Base-by-base conservation (phyloP, 192 early-diverging fungal genomes). In the Gonapodya prolifera region DNA sequence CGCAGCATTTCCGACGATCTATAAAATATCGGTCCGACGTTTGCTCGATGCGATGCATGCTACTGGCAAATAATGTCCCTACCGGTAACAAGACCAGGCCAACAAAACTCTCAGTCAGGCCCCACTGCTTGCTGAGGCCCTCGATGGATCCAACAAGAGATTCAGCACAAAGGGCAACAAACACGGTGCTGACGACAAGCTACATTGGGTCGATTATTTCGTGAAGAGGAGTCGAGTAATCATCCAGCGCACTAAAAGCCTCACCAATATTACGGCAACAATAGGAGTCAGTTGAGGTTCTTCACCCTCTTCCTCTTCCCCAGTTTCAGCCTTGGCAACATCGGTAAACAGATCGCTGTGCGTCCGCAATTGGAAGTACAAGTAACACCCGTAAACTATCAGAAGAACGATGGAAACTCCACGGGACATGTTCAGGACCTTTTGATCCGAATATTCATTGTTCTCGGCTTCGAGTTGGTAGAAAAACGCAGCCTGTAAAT, bases 11-110 rank as follows among this genome's bases (percentile, higher is more conserved):
- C 76, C 76, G 2, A 77, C 76, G 36, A 77, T 77, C n/a, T 18
- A 32, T 29, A 8, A 30, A 32, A 2, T 32, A 16, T n/a, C n/a
- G n/a, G n/a, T n/a, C n/a, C n/a, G n/a, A n/a, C n/a, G n/a, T n/a
- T n/a, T n/a, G n/a, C n/a, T n/a, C n/a, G n/a, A n/a, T n/a, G n/a
- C n/a, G n/a, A n/a, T n/a, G n/a, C n/a, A n/a, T n/a, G n/a, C n/a
- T n/a, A n/a, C n/a, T n/a, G n/a, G n/a, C n/a, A n/a, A n/a, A 73
- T 32, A 8, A 73, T 8, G 31, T 8, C 17, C 35, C 94, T 45
- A 97, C 92, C 1, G 95, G 94, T 34, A 98, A 79, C 28, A 98
- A 78, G 79, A 97, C 92, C 36, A 98, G 89, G 69, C 95, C 95
- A 34, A 98, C 91, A 84, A 98, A 98, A 1, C 91, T 91, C 28